Percentiles rank a stretch among this genome's conserved stretches.
Conservation (phyloP, 441 rosid genomes). For the Brassica hybrid region DNA sequence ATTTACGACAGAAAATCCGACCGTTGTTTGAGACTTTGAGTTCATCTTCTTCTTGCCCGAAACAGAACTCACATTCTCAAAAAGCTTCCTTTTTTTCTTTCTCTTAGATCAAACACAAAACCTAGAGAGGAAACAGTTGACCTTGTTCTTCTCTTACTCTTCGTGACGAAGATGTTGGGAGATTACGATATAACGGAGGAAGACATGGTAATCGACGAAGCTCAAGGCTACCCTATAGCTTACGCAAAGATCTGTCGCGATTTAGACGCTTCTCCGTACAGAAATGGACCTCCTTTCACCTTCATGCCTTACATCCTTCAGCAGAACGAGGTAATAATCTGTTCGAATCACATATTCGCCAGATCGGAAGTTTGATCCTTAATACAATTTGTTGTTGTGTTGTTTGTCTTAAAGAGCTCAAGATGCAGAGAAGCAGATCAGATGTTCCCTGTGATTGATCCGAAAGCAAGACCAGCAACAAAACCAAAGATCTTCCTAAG, state of each 20-base stretch:
- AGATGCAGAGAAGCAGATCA: constrained; percentile 59
- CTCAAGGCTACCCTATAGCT: constrained; percentile 80
- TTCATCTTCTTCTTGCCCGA: constrained; percentile 38
- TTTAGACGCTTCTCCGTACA: constrained; percentile 46
- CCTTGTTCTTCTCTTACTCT: not conserved
- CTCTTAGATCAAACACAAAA: constrained; percentile 1
- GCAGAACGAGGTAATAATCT: constrained; percentile 59
- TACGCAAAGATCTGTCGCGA: constrained; percentile 74
- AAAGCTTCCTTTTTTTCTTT: constrained; percentile 11
- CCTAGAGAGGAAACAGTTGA: constrained; percentile 3
- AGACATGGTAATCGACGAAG: constrained; percentile 65
- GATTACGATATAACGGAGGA: constrained; percentile 54
- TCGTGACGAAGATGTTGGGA: constrained; percentile 42
- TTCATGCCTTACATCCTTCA: constrained; percentile 67
- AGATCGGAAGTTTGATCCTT: not conserved
- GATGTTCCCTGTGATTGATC: constrained; percentile 72
- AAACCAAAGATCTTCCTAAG: constrained; percentile 72
- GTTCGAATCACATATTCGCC: not conserved
- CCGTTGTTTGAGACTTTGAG: constrained; percentile 37
- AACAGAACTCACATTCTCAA: constrained; percentile 29
- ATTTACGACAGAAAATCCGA: constrained; percentile 35
- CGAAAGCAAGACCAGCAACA: constrained; percentile 67
- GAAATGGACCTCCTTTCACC: constrained; percentile 76
- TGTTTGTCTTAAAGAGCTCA: constrained; percentile 44
- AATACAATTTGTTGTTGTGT: not conserved